Base-by-base conservation (phyloP, 371 early-diverging fungal genomes). In the Rhizopus microsporus region DNA sequence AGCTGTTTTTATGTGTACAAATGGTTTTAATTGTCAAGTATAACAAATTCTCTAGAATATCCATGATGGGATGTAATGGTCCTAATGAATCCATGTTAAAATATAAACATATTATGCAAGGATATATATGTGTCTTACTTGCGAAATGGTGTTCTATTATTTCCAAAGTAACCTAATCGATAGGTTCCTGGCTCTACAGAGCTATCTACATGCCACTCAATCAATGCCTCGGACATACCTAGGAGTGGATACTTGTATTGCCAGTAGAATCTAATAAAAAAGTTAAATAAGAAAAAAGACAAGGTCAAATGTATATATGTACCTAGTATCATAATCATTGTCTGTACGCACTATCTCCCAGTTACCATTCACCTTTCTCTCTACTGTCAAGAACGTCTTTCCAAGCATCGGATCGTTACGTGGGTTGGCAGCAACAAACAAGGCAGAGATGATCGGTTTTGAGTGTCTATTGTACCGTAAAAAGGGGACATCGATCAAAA, bases 391-490 rank as follows among this genome's bases (percentile, higher is more conserved):
- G 51, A 68, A 86, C 0, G 75, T 80, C 35, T 67, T 57, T 15
- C 65, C 65, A 0, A 68, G 31, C 64, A 68, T 71, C 37, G 65
- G 78, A 44, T 81, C 69, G 54, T 83, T 85, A n/a, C 85, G 61
- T 10, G 87, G 88, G 63, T 87, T 84, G 12, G 84, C 85, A 50
- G 83, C 82, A 5, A 74, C 69, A 68, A 85, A 88, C 5, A 60
- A 53, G 2, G 74, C 81, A n/a, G 62, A 56, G 15, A 69, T 16
- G 16, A 60, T 43, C 1, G 54, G 35, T 15, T 48, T 10, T 12
- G 7, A 23, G 8, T 43, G 32, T 30, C 31, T 53, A 9, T 37
- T 44, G 7, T 42, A 60, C 43, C 66, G 73, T 10, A 13, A 47
- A 3, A 45, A 39, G 1, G 47, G 61, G 0, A 81, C 73, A 45